Percentiles rank a stretch among this genome's conserved stretches.
These are phyloP conservation scores for Rhizopogon sp. DNA, from an alignment of 768 basidiomycete species.

Conservation along the genomic window DNA sequence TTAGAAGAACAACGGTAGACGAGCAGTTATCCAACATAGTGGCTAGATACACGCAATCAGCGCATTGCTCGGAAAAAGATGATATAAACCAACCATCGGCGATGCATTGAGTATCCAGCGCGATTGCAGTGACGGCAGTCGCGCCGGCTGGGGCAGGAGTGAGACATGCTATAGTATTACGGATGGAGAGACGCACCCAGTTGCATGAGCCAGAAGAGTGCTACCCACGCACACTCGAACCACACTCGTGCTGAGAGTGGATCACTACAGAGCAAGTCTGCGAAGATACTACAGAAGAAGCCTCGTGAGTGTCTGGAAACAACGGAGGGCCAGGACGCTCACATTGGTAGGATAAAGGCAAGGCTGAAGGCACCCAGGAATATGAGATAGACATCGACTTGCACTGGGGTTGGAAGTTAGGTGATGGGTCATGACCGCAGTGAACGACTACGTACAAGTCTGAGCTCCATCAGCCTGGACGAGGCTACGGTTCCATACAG, in stretches of 20 bases:
- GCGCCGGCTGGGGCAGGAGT: conserved; percentile 43
- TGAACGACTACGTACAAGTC: conserved; percentile 33
- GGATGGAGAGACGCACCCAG: conserved; percentile 41
- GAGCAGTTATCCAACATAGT: conserved; percentile 30
- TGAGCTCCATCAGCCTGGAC: conserved; percentile 25
- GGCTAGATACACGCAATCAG: neutral
- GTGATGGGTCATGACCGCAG: neutral
- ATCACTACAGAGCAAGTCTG: conserved; percentile 50
- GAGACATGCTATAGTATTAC: neutral
- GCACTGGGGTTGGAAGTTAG: conserved; percentile 25
- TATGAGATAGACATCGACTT: conserved; percentile 56
- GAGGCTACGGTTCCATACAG: conserved; percentile 66
- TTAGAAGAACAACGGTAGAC: conserved; percentile 52
- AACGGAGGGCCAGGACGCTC: conserved; percentile 16
- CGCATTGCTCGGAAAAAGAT: neutral
- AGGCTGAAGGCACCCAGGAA: conserved; percentile 58
- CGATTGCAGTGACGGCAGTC: conserved; percentile 38
- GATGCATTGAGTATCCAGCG: conserved; percentile 32
- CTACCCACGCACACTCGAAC: conserved; percentile 66
- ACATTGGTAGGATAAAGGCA: conserved; percentile 55
- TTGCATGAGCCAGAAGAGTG: conserved; percentile 51
- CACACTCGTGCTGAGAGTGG: conserved; percentile 57
- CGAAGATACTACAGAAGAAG: conserved; percentile 39
- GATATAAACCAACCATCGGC: conserved; percentile 16
- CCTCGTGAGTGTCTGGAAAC: neutral